These are phyloP conservation scores for Morella rubra DNA, from an alignment of 306 rosid genomes.

Conservation along the genomic window DNA sequence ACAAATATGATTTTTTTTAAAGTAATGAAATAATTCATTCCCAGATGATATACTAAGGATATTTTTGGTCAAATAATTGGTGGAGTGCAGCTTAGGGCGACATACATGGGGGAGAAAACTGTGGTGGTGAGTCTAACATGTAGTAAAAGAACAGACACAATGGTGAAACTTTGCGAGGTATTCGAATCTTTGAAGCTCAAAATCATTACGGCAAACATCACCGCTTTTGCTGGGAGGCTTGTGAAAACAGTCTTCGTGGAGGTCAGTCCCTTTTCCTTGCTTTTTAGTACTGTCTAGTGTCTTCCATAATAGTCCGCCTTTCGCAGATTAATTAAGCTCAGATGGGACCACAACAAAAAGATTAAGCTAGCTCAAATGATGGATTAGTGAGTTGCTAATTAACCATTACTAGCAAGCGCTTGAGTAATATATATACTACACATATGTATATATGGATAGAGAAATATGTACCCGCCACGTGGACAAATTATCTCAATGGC, in stretches of 20 bases:
- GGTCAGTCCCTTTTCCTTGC: conserved; percentile 38
- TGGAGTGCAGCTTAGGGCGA: conserved; percentile 63
- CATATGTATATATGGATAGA: too few species aligned
- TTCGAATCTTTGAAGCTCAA: conserved; percentile 93
- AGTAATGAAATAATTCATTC: not conserved
- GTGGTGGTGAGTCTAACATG: conserved; percentile 82
- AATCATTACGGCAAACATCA: conserved; percentile 69
- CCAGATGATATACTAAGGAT: not conserved
- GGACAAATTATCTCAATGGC: not conserved
- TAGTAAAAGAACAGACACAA: conserved; percentile 77
- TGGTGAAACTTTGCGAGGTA: conserved; percentile 81
- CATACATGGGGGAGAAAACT: conserved; percentile 72
- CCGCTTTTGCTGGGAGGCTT: conserved; percentile 71
- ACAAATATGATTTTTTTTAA: not conserved
- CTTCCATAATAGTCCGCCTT: not conserved
- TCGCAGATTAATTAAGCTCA: not conserved
- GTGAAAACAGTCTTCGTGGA: conserved; percentile 83
- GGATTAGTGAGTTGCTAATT: too few species aligned
- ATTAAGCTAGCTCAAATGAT: too few species aligned
- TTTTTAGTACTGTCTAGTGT: not conserved
- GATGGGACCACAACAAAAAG: not conserved
- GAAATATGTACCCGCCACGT: too few species aligned
- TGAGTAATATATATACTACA: too few species aligned
- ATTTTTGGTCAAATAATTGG: not conserved
- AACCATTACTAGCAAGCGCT: too few species aligned